Evolutionary conservation across 2,329 filamentous ascomycete genomes (phyloP).

Genomic region (Ilyonectria sp.): DNA sequence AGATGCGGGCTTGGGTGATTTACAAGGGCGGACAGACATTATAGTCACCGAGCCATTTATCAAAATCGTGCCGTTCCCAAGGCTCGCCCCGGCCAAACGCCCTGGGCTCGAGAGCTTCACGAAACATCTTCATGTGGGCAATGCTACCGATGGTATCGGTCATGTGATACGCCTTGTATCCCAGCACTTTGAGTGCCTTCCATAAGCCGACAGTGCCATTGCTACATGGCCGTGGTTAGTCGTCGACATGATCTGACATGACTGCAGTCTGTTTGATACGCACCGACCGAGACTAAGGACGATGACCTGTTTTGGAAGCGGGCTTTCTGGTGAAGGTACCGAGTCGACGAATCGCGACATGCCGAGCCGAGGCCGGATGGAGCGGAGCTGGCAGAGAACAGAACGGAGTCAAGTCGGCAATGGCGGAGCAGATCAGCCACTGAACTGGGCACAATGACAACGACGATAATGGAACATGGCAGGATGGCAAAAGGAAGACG

Average conservation of each 20-base stretch:
- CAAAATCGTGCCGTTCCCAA: slow-evolving; percentile 21
- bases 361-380: neutral
- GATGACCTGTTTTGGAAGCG: slow-evolving; percentile 9
- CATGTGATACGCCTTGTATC: slow-evolving; percentile 10
- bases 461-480: neutral
- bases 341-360: slow-evolving; percentile 19
- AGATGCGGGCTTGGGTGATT: neutral
- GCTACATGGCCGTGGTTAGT: neutral
- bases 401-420: neutral
- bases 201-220: slow-evolving; percentile 11
- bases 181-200: slow-evolving; percentile 15
- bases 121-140: slow-evolving; percentile 18
- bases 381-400: neutral
- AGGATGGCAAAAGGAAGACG: neutral
- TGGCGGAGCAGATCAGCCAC: neutral
- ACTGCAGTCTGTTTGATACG: neutral
- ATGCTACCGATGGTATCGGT: slow-evolving; percentile 15
- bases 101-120: slow-evolving; percentile 17
- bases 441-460: neutral
- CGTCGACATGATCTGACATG: neutral
- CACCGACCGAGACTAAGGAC: slow-evolving; percentile 8
- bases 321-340: neutral
- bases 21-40: neutral
- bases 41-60: slow-evolving; percentile 29
- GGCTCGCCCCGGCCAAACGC: slow-evolving; percentile 5